These are phyloP conservation scores for Fusarium papillatum DNA, from an alignment of 2,329 filamentous ascomycete genomes.

Conservation along the genomic window DNA sequence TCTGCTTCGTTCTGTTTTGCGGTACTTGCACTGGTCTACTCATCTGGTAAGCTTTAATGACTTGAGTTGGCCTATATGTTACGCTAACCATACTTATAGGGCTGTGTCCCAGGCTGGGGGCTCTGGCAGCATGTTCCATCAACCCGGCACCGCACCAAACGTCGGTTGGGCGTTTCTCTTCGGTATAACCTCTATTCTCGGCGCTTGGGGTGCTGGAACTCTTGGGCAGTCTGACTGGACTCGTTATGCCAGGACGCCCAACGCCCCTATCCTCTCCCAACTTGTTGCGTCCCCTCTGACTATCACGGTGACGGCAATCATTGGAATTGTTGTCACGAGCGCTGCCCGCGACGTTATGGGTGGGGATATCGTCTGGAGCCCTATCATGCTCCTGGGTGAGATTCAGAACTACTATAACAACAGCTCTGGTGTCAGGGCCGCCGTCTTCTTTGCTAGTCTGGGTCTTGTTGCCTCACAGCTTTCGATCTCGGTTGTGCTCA, in stretches of 20 bases:
- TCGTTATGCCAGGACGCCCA: slow-evolving; percentile 37
- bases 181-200: slow-evolving; percentile 46
- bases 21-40: slow-evolving; percentile 36
- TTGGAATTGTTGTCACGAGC: slow-evolving; percentile 43
- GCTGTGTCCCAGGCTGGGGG: slow-evolving; percentile 37
- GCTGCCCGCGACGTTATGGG: slow-evolving; percentile 38
- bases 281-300: slow-evolving; percentile 41
- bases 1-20: slow-evolving; percentile 43
- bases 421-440: slow-evolving; percentile 39
- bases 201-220: slow-evolving; percentile 43
- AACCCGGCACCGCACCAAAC: slow-evolving; percentile 33
- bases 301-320: slow-evolving; percentile 44
- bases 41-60: slow-evolving; percentile 20
- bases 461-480: slow-evolving; percentile 44
- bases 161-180: slow-evolving; percentile 48
- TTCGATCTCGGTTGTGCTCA: slow-evolving; percentile 53
- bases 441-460: slow-evolving; percentile 43
- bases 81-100: slow-evolving; percentile 16
- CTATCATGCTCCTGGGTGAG: slow-evolving; percentile 39
- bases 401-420: slow-evolving; percentile 45
- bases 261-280: slow-evolving; percentile 38
- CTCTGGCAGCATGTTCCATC: slow-evolving; percentile 38
- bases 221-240: slow-evolving; percentile 47
- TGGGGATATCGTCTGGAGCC: slow-evolving; percentile 43
- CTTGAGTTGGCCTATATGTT: background rate